phyloP scores from a whole-genome alignment of 2,329 filamentous ascomycete species.

The Pseudopithomyces chartarum region DNA sequence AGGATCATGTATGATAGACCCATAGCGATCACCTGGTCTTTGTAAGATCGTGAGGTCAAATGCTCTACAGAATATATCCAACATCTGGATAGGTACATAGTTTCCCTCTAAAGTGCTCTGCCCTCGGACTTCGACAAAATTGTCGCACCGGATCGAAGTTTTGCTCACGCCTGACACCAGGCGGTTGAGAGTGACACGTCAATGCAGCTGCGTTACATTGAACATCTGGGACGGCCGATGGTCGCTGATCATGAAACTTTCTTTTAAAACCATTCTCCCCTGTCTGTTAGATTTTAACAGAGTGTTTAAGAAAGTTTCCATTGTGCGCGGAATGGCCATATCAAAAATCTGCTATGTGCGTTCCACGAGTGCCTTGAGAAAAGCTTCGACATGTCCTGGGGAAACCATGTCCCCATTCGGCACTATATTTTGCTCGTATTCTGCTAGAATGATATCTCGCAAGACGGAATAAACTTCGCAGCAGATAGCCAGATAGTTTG shows the following conservation, averaged over 20 bases:
- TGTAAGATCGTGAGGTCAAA: constrained; percentile 8
- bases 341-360: background rate
- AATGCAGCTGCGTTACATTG: constrained; percentile 24
- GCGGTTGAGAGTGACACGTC: constrained; percentile 5
- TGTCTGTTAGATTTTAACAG: background rate
- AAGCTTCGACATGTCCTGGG: background rate
- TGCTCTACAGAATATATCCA: constrained; percentile 9
- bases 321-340: constrained; percentile 11
- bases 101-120: constrained; percentile 19
- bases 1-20: constrained; percentile 9
- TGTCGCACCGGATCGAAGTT: constrained; percentile 12
- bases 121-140: constrained; percentile 25
- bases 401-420: background rate
- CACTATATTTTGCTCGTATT: constrained; percentile 6
- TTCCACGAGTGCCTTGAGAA: constrained; percentile 10
- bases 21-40: background rate
- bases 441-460: constrained; percentile 7
- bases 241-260: constrained; percentile 12
- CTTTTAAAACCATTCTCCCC: background rate
- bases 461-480: constrained; percentile 15
- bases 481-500: constrained; percentile 16
- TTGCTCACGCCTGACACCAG: constrained; percentile 8
- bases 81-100: constrained; percentile 16
- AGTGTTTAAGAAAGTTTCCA: constrained; percentile 8
- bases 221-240: constrained; percentile 25